phyloP scores from a whole-genome alignment of 1,139 yeast genomes.

The Arxiozyma telluris region DNA sequence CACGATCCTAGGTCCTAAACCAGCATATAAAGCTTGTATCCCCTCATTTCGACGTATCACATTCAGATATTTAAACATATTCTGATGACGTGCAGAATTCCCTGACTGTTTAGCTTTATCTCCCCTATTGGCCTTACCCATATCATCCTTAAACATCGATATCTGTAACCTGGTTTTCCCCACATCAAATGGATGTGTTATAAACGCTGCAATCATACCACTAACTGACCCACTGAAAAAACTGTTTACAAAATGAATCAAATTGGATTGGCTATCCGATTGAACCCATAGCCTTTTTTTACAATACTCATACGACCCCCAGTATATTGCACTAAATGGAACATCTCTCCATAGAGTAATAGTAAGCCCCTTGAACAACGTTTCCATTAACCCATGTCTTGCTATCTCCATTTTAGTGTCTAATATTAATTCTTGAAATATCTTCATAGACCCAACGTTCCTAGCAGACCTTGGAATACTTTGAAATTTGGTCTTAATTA shows the following conservation, averaged over 20 bases:
- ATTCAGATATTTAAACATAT: slow-evolving; percentile 57
- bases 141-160: slow-evolving; percentile 14
- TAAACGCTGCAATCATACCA: slow-evolving; percentile 77
- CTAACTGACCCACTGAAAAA: slow-evolving; percentile 78
- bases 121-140: slow-evolving; percentile 1
- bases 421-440: slow-evolving; percentile 41
- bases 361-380: slow-evolving; percentile 76
- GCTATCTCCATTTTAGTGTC: slow-evolving; percentile 50
- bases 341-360: slow-evolving; percentile 95
- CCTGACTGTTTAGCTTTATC: background rate
- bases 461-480: slow-evolving; percentile 53
- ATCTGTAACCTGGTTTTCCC: slow-evolving; percentile 93
- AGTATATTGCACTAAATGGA: slow-evolving; percentile 90
- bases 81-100: slow-evolving; percentile 17
- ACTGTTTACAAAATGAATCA: slow-evolving; percentile 58
- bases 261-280: slow-evolving; percentile 24
- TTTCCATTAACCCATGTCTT: slow-evolving; percentile 45
- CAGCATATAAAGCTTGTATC: slow-evolving; percentile 65
- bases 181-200: slow-evolving; percentile 93
- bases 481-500: slow-evolving; percentile 80
- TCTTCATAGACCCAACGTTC: slow-evolving; percentile 22
- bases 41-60: slow-evolving; percentile 70
- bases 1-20: slow-evolving; percentile 73
- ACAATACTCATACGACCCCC: slow-evolving; percentile 71
- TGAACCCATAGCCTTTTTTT: slow-evolving; percentile 21